phyloP scores from a whole-genome alignment of 129 eudicot species.

The Silybum marianum region DNA sequence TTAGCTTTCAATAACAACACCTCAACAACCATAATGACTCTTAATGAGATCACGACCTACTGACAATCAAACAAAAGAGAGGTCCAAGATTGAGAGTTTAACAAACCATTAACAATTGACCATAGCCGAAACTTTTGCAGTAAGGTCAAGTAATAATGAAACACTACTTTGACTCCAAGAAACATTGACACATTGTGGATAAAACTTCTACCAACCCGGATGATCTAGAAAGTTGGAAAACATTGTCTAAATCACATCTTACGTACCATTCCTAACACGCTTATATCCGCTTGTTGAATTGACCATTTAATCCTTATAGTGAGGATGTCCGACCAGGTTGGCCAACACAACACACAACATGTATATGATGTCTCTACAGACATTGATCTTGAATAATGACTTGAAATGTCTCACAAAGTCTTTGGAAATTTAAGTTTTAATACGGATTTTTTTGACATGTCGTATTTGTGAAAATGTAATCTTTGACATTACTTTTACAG shows the following conservation, averaged over 20 bases:
- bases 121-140: neutral
- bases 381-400: neutral
- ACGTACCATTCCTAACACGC: neutral
- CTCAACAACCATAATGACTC: neutral
- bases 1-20: neutral
- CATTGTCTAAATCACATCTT: neutral
- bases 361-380: neutral
- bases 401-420: neutral
- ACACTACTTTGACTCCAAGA: neutral
- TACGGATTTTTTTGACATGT: too few species aligned
- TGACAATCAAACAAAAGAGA: neutral
- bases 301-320: neutral
- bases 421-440: too few species aligned
- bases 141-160: neutral
- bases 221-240: neutral
- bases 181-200: neutral
- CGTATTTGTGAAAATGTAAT: neutral
- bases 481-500: neutral
- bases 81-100: neutral
- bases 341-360: neutral
- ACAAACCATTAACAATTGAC: neutral
- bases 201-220: neutral
- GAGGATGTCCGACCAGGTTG: neutral
- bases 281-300: neutral
- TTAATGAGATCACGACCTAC: neutral